A percentile compares a stretch with the other conserved stretches of the same genome.
These are phyloP conservation scores for Thraustochytrium sp. DNA, from an alignment of 352 stramenopile genomes.

Conservation along the genomic window DNA sequence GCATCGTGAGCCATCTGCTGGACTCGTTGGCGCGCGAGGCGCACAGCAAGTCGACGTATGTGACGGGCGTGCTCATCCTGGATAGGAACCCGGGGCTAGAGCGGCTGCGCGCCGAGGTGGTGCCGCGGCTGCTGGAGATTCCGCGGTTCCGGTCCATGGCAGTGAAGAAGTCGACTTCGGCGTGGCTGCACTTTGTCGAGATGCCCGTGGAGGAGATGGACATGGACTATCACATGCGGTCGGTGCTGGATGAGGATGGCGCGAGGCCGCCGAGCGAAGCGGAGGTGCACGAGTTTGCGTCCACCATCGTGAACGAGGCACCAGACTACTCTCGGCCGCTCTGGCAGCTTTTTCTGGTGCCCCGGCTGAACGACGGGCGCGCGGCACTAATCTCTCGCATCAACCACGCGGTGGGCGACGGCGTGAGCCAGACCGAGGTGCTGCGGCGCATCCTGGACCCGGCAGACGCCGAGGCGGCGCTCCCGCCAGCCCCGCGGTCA, in stretches of 20 bases:
- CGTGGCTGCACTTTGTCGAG: neutral
- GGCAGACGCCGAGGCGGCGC: neutral
- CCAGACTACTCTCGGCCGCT: neutral
- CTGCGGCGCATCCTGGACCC: neutral
- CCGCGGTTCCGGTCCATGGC: neutral
- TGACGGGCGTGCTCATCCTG: neutral
- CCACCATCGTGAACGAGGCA: neutral
- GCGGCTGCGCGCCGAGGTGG: neutral
- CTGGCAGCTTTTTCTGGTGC: neutral
- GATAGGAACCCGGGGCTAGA: neutral
- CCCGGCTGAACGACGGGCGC: neutral
- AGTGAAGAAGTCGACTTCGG: neutral
- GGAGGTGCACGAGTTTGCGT: neutral
- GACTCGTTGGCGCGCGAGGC: neutral
- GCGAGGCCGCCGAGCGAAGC: neutral
- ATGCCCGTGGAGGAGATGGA: neutral
- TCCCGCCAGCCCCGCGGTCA: neutral
- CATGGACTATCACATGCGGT: neutral
- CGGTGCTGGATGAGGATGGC: neutral
- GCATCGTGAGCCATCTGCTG: neutral
- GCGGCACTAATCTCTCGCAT: neutral
- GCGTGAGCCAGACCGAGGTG: neutral
- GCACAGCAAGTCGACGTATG: neutral
- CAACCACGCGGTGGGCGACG: slow-evolving; percentile 2
- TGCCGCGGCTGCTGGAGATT: neutral